Conservation (phyloP, 2,329 filamentous ascomycete genomes). For the Nakataea oryzae region DNA sequence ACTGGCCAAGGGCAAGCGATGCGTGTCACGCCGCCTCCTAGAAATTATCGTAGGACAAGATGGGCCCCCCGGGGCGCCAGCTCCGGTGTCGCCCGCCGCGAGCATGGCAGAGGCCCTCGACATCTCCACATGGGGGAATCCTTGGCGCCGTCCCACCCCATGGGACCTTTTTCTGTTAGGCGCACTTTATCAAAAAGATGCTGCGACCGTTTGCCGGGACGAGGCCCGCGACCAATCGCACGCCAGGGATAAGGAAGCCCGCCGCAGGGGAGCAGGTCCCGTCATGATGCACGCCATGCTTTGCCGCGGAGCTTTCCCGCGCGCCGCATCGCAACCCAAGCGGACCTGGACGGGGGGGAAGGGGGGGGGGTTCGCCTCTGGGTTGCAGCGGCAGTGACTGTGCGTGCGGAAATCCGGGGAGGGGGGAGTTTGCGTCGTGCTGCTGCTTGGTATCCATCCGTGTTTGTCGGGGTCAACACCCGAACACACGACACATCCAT, state of each 20-base stretch:
- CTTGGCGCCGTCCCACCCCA: background rate
- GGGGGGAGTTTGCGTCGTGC: too few species aligned
- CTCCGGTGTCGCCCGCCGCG: background rate
- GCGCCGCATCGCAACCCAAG: background rate
- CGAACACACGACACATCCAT: background rate
- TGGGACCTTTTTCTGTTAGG: background rate
- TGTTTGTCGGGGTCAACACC: background rate
- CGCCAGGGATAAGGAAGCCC: background rate
- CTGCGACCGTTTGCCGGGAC: background rate
- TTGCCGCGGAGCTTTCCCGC: background rate
- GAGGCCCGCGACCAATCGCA: background rate
- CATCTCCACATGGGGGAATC: background rate
- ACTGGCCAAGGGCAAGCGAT: background rate
- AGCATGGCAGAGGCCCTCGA: too few species aligned
- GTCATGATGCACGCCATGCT: background rate
- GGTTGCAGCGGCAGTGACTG: background rate
- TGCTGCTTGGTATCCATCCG: too few species aligned
- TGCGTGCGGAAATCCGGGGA: background rate
- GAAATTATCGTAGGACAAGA: background rate
- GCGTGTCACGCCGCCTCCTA: background rate
- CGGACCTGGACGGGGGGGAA: background rate
- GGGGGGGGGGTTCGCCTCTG: background rate
- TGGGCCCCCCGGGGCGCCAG: too few species aligned
- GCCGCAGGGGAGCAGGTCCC: background rate
- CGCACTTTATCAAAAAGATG: conserved; percentile 2